Evolutionary conservation across 2,329 filamentous ascomycete species (phyloP), one percentile per base, ranked within the genome.

Genomic region (Pyricularia pennisetigena): DNA sequence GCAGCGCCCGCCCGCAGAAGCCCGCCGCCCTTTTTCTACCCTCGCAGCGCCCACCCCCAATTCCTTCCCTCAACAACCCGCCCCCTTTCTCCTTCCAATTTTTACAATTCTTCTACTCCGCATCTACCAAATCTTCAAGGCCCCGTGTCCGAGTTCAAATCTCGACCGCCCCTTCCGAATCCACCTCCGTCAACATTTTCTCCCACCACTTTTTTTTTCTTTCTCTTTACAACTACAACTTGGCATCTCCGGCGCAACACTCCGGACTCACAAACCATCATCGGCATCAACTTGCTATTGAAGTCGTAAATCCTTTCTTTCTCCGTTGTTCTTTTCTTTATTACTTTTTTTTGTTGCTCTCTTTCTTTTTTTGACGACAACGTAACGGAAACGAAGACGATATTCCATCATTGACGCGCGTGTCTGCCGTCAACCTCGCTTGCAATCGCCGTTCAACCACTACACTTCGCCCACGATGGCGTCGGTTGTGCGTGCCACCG

Each of bases 401-500:
- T 6, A 49, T n/a, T n/a, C 16, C 41, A 49, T n/a, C 41, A 49
- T 49, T 49, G 16, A 49, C 41, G 41, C 41, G 41, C 41, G 41
- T n/a, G 41, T 49, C 41, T 49, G 41, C 41, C 41, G 20, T 49
- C 41, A 49, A 49, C 20, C 20, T 4, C 16, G 7, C 20, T n/a
- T 49, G 41, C 41, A 49, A 49, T 49, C 41, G 41, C 16, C 41
- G 26, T 7, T 30, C 64, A 49, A 49, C 41, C 41, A 49, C 41
- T 49, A n/a, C 41, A 16, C 35, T 61, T 62, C 35, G 30, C 24
- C 70, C 69, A 71, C 69, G 73, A 84, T 84, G 82, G 78, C 82
- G 68, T 77, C 79, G 65, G 80, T 83, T 71, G 82, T 84, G 74
- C 83, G 85, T 77, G 83, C 83, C 73, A 87, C 85, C 71, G 85